Conservation (phyloP, 176 grass and related monocot species). For the Oryza coarctata region DNA sequence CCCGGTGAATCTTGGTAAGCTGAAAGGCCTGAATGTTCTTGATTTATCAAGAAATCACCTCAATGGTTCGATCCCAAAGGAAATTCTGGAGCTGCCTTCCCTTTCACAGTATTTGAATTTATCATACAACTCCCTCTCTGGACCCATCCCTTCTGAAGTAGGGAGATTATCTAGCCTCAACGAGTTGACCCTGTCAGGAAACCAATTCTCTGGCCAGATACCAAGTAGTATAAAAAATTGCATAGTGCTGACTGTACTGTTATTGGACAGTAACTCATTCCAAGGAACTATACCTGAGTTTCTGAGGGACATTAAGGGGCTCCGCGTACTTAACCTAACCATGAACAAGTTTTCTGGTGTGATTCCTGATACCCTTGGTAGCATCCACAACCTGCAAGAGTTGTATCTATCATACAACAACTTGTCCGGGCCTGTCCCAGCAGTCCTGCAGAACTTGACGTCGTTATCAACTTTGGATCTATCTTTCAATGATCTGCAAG, state of each 20-base stretch:
- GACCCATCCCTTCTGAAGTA: slow-evolving; percentile 13
- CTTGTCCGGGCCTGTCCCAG: slow-evolving; percentile 34
- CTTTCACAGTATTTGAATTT: slow-evolving; percentile 1
- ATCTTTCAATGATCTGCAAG: slow-evolving; percentile 52
- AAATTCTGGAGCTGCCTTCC: background rate
- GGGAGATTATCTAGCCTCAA: slow-evolving; percentile 6
- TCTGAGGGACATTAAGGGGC: slow-evolving; percentile 10
- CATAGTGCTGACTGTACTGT: slow-evolving; percentile 8
- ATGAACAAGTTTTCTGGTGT: slow-evolving; percentile 29
- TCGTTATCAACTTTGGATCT: slow-evolving; percentile 30
- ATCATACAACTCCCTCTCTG: slow-evolving; percentile 24
- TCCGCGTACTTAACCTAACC: slow-evolving; percentile 33
- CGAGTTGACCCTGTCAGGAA: background rate
- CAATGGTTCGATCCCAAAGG: background rate
- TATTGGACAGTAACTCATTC: slow-evolving; percentile 43
- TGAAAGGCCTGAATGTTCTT: background rate
- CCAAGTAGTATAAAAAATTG: slow-evolving; percentile 31
- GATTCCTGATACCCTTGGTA: slow-evolving; percentile 12
- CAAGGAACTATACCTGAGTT: slow-evolving; percentile 43
- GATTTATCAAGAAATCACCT: background rate
- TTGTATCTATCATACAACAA: slow-evolving; percentile 45
- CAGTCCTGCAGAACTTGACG: slow-evolving; percentile 29
- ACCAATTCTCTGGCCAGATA: slow-evolving; percentile 43
- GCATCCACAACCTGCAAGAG: background rate
- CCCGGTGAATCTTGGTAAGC: background rate